phyloP scores from a whole-genome alignment of 805 yeast genomes.

The Monosporozyma aquatica region DNA sequence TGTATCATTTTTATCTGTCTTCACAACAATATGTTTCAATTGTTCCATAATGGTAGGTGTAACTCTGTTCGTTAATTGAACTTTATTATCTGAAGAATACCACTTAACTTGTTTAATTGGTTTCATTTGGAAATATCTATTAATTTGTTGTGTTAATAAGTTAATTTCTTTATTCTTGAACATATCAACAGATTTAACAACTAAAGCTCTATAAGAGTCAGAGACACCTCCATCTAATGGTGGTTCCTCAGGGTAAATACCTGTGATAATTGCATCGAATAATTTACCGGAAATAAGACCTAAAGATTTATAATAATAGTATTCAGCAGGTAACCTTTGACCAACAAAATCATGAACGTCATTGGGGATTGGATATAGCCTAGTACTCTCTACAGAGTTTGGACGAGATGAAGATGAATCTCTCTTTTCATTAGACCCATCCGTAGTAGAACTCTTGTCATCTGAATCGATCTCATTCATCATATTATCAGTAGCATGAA shows the following conservation, averaged over 20 bases:
- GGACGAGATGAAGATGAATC: neutral
- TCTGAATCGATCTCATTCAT: conserved; percentile 4
- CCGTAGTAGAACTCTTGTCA: neutral
- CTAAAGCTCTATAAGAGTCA: conserved; percentile 48
- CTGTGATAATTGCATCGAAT: conserved; percentile 59
- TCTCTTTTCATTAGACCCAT: conserved; percentile 2
- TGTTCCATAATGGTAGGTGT: conserved; percentile 44
- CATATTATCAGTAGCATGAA: conserved; percentile 34
- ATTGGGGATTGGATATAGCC: conserved; percentile 41
- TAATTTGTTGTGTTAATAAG: conserved; percentile 59
- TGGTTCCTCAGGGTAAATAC: conserved; percentile 50
- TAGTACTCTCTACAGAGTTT: neutral
- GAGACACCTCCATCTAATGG: conserved; percentile 58
- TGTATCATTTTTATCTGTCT: conserved; percentile 17
- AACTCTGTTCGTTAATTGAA: conserved; percentile 43
- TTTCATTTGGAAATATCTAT: conserved; percentile 78
- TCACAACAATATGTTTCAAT: conserved; percentile 30
- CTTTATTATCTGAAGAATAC: conserved; percentile 37
- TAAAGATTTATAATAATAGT: conserved; percentile 67
- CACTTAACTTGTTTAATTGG: conserved; percentile 47
- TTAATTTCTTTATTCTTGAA: conserved; percentile 56
- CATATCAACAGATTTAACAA: conserved; percentile 37
- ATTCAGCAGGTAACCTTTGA: conserved; percentile 78
- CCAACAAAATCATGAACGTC: conserved; percentile 78
- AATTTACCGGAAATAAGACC: conserved; percentile 56